Evolutionary conservation across 345 rosid genomes (phyloP).

Genomic region (Melaleuca alternifolia): DNA sequence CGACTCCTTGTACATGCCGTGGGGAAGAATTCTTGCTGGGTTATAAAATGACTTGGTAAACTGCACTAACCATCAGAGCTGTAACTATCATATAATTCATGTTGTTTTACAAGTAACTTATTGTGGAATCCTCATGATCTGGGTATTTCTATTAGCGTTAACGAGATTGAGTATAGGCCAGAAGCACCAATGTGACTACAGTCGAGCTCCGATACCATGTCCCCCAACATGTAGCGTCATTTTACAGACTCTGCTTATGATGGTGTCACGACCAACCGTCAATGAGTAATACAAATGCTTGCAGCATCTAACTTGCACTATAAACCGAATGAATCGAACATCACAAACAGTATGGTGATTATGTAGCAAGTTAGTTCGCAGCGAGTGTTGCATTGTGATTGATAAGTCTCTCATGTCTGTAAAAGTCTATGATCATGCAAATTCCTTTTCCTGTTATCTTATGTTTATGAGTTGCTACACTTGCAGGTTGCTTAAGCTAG

Average conservation of each 20-base stretch:
- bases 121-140: not conserved
- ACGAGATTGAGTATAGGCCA: not conserved
- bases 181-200: not conserved
- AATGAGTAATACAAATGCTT: not conserved
- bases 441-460: not conserved
- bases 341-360: not conserved
- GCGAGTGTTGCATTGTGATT: not conserved
- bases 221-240: not conserved
- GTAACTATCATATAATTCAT: not conserved
- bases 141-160: not conserved
- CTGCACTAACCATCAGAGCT: not conserved
- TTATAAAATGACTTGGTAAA: not conserved
- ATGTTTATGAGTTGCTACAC: not conserved
- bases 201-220: not conserved
- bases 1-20: not conserved
- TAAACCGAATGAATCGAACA: not conserved
- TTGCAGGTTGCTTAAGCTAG: conserved; percentile 53
- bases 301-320: not conserved
- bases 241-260: not conserved
- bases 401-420: not conserved
- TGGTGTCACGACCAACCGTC: not conserved
- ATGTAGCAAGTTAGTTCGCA: not conserved
- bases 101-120: not conserved
- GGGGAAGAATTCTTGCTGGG: not conserved
- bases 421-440: not conserved